A percentile compares a stretch with the other conserved stretches of the same genome.
These are phyloP conservation scores for Novymonas esmeraldas DNA, from an alignment of 208 protist species.

Conservation along the genomic window DNA sequence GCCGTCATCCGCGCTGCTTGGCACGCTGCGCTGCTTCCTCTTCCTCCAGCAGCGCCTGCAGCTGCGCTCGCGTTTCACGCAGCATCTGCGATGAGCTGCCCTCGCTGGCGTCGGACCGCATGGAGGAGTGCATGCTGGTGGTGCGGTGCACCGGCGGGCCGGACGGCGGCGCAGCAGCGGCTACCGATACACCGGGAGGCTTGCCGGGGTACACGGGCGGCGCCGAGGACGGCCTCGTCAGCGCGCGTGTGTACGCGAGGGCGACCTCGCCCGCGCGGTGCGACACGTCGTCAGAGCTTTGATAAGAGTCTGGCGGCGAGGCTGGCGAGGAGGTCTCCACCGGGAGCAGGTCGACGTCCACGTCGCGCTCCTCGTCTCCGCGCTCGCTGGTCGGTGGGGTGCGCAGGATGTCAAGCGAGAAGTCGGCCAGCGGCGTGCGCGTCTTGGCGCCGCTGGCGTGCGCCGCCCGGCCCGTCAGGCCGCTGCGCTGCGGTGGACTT, in stretches of 20 bases:
- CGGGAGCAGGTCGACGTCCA: conserved; percentile 8
- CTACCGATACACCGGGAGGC: background rate
- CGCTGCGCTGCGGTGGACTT: background rate
- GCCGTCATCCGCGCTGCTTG: conserved; percentile 3
- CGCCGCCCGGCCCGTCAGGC: no score
- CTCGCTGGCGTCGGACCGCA: conserved; percentile 24
- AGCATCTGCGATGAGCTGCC: conserved; percentile 62
- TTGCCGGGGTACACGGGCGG: conserved; percentile 27
- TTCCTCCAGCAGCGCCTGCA: conserved; percentile 66
- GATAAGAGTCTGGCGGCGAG: conserved; percentile 19
- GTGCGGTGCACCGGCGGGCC: background rate
- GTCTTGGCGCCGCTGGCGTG: conserved; percentile 2
- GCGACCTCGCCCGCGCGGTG: background rate
- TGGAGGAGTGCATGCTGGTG: conserved; percentile 21
- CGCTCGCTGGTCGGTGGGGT: conserved; percentile 15
- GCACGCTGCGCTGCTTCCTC: conserved; percentile 33
- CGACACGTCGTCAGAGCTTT: conserved; percentile 13
- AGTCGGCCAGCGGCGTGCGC: conserved; percentile 16
- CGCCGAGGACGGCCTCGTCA: conserved; percentile 12
- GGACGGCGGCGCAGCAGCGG: background rate
- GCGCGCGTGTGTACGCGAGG: background rate
- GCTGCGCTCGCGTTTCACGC: conserved; percentile 65
- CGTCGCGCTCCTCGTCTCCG: conserved; percentile 3
- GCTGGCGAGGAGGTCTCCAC: conserved; percentile 13
- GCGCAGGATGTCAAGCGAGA: conserved; percentile 28